These are phyloP conservation scores for Melocanna baccifera DNA, from an alignment of 176 grass and related monocot genomes.

Conservation along the genomic window DNA sequence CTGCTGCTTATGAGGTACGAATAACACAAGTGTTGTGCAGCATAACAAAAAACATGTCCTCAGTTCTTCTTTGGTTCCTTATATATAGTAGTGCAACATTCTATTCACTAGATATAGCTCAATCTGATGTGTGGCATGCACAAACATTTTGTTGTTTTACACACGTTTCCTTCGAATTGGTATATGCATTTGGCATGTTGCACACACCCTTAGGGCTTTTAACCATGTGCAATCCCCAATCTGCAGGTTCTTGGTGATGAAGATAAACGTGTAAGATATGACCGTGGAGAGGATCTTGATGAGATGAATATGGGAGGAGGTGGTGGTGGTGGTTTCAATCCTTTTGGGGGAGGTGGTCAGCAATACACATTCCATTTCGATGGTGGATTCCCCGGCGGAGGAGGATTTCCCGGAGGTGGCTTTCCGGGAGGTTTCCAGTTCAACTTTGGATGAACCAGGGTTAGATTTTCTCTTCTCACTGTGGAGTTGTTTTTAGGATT, in stretches of 20 bases:
- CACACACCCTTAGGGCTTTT: not conserved
- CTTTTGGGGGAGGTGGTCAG: conserved; percentile 65
- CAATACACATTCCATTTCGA: conserved; percentile 78
- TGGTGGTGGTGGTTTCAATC: conserved; percentile 66
- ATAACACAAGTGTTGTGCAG: not conserved
- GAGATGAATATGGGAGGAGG: conserved; percentile 77
- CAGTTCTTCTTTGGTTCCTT: not conserved
- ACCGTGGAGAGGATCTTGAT: conserved; percentile 83
- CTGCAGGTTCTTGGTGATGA: conserved; percentile 89
- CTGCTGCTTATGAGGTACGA: conserved; percentile 87
- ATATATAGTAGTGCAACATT: not conserved
- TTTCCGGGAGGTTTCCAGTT: conserved; percentile 72
- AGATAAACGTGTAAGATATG: conserved; percentile 88
- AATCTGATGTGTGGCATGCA: not conserved
- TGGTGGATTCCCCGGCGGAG: conserved; percentile 53
- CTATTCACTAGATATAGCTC: not conserved
- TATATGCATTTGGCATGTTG: not conserved
- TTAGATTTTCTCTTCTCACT: not conserved
- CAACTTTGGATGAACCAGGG: conserved; percentile 40
- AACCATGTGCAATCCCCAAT: not conserved
- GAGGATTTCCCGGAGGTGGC: conserved; percentile 50
- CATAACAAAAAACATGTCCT: not conserved
- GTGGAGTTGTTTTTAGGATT: conserved; percentile 23
- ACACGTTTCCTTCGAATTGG: not conserved
- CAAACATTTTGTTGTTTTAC: not conserved